Evolutionary conservation across 495 filamentous ascomycete species (phyloP), one percentile per base, ranked within the genome.

Genomic region (Chaetomidium leptoderma): DNA sequence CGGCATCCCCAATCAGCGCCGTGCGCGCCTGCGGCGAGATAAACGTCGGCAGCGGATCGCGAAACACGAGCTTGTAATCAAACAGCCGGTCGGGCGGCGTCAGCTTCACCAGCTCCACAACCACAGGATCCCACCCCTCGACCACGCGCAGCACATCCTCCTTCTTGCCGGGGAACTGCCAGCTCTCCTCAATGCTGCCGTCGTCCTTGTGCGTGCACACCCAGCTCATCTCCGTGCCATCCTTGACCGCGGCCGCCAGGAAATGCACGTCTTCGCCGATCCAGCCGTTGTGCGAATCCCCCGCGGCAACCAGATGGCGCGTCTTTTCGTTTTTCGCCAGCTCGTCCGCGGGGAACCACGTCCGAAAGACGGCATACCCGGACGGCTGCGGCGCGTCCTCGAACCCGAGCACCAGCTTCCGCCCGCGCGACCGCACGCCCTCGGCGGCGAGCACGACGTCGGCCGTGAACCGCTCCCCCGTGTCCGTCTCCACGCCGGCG

Each of bases 1-100:
- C 86, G 9, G 85, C 76, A 61, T 90, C 87, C 21, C 86, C 87
- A 33, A 90, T 76, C 10, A 86, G 72, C 35, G 76, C 78, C 16
- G 85, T 84, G 17, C 82, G 74, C 17, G 79, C 76, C 13, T 76
- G 71, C 13, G 79, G 73, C 5, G 79, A 84, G 16, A 86, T 76
- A 77, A 86, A 91, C 0, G 76, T 83, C 4, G 84, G 82, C 10
- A 86, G 71, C 0, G 86, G 85, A 58, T 89, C 85, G 40, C 87
- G 78, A 66, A 83, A 87, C 4, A 90, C 80, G 0, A 90, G 75
- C 64, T 89, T 88, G 80, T 83, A 87, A 62, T 90, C 84, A 33
- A 90, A 81, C 27, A 86, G 61, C 27, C 77, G 68, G 30, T 76
- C 72, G 30, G 77, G 70, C 0, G 83, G 83, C n/a, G 84, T 88